A percentile compares a stretch with the other conserved stretches of the same genome.
Evolutionary conservation across 106 monocot species (phyloP).

Genomic region (Agapanthus africanus): DNA sequence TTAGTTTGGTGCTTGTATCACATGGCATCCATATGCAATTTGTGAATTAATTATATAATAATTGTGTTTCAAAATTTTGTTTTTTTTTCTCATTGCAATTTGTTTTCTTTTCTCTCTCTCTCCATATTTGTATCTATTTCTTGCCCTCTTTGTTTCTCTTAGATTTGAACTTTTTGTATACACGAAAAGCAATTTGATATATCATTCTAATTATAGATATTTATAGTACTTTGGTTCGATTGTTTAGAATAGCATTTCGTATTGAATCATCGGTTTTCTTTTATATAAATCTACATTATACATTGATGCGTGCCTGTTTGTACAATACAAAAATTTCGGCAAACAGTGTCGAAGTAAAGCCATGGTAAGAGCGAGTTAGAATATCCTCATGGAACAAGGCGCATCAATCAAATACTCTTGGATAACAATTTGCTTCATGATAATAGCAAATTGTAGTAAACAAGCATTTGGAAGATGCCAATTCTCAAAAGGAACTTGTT

Average conservation of each 20-base stretch:
- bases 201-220: not conserved
- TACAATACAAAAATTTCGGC: too few relatives aligned
- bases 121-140: not conserved
- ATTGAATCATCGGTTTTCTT: not conserved
- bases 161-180: not conserved
- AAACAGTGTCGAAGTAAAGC: not conserved
- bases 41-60: too few relatives aligned
- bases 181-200: not conserved
- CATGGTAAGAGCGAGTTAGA: not conserved
- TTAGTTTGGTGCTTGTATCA: slow-evolving; percentile 15
- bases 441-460: not conserved
- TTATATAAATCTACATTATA: not conserved
- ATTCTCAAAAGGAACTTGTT: not conserved
- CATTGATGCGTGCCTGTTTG: too few relatives aligned
- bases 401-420: not conserved
- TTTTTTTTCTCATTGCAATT: too few relatives aligned
- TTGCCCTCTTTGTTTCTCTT: not conserved
- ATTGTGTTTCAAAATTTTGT: too few relatives aligned
- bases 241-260: not conserved
- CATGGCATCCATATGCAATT: too few relatives aligned
- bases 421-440: not conserved
- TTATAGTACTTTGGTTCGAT: not conserved
- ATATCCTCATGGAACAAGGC: too few relatives aligned
- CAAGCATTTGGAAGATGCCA: not conserved
- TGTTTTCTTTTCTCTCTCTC: not conserved